Base-by-base conservation (phyloP, 257 asterid genomes). In the Salvia rosmarinus region DNA sequence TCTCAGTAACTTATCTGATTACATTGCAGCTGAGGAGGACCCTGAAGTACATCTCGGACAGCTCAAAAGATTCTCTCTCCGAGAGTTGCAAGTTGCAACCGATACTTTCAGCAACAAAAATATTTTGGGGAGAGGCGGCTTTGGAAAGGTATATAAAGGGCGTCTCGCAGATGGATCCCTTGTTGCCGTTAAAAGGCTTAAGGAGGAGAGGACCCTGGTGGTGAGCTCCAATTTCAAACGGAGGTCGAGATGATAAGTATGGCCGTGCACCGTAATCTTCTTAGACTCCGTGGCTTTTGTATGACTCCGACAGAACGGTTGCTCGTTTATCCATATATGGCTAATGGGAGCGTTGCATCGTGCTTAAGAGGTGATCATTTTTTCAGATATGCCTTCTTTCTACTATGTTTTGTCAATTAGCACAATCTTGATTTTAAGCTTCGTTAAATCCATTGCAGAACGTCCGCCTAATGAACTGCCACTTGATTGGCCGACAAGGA, bases 201-300 rank as follows among this genome's bases (percentile, higher is more conserved):
- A 84, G 56, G 89, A 84, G 72, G 89, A 79, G 81, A 76, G 86
- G 74, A 84, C 86, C 85, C 84, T 13, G 86, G 89, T 1, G 89
- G 89, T 12, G 89, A 84, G 82, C 86, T 84, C 30, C 89, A 84
- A 37, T 84, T 84, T 67, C 89, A 79, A 49, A 82, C 87, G 5
- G 87, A 82, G 64, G 83, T 85, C 8, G 85, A 85, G 77, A 82
- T 82, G 89, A 82, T 82, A 37, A 82, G 89, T 50, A 77, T 82
- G 87, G 89, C 89, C 0, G 89, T 85, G 35, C 89, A 85, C 71
- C 87, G 89, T 13, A 85, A 82, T 78, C 85, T 85, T 71, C 89
- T 85, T 14, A 58, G 89, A 20, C 76, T 85, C 5, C 84, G 84
- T 12, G 89, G 89, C 28, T 85, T 85, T 68, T 85, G 89, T 25